phyloP scores from a whole-genome alignment of 768 basidiomycete species.

The Mycena sanguinolenta region DNA sequence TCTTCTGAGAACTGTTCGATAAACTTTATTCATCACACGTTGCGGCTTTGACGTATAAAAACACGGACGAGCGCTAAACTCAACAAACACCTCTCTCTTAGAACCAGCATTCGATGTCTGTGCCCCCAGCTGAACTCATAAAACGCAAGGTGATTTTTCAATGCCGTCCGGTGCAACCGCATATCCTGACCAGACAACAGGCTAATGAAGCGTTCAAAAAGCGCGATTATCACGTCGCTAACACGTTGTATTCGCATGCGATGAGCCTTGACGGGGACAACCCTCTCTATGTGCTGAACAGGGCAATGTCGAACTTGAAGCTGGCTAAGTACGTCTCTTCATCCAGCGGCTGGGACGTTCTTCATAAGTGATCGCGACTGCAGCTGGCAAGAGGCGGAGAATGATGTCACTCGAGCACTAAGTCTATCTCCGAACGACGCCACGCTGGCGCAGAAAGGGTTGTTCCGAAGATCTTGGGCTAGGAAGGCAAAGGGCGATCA shows the following conservation, averaged over 20 bases:
- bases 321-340: neutral
- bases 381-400: slow-evolving; percentile 20
- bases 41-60: no score
- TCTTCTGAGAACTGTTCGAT: neutral
- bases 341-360: neutral
- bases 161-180: neutral
- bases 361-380: neutral
- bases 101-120: neutral
- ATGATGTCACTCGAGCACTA: slow-evolving; percentile 9
- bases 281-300: slow-evolving; percentile 15
- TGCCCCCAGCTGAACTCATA: slow-evolving; percentile 7
- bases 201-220: slow-evolving; percentile 21
- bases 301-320: slow-evolving; percentile 20
- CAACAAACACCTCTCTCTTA: no score
- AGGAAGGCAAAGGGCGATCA: slow-evolving; percentile 17
- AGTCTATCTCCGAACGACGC: neutral
- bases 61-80: no score
- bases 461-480: slow-evolving; percentile 18
- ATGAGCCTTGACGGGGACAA: slow-evolving; percentile 14
- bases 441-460: neutral
- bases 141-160: slow-evolving; percentile 10
- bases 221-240: slow-evolving; percentile 9
- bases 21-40: neutral
- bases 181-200: neutral
- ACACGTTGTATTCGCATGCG: slow-evolving; percentile 13